Conservation (phyloP, 2,329 filamentous ascomycete species). For the Didymella glomerata region DNA sequence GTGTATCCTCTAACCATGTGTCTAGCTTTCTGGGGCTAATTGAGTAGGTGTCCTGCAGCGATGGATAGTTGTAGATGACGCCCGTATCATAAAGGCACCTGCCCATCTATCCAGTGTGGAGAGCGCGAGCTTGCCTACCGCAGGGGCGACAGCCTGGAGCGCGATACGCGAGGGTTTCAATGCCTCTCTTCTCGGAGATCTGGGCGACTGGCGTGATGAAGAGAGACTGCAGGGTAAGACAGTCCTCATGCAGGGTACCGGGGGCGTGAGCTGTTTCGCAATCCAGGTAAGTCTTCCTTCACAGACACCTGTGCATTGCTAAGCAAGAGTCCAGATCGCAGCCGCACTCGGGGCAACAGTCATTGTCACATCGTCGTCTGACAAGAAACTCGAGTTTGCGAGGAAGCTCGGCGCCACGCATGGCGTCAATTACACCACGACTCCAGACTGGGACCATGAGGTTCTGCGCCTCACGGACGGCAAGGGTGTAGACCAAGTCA, state of each 20-base stretch:
- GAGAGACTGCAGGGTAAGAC: slow-evolving; percentile 33
- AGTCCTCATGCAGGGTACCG: slow-evolving; percentile 70
- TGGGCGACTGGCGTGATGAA: slow-evolving; percentile 15
- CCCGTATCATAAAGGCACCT: slow-evolving; percentile 31
- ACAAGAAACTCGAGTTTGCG: slow-evolving; percentile 58
- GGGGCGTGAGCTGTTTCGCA: slow-evolving; percentile 52
- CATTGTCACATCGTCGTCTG: slow-evolving; percentile 64
- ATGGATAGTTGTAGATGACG: slow-evolving; percentile 33
- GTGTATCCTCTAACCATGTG: neutral
- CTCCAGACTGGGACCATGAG: slow-evolving; percentile 63
- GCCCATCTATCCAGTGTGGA: slow-evolving; percentile 40
- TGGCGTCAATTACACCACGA: slow-evolving; percentile 66
- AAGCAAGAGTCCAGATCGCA: slow-evolving; percentile 24
- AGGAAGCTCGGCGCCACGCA: slow-evolving; percentile 55
- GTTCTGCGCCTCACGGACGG: slow-evolving; percentile 57
- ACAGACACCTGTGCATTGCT: neutral
- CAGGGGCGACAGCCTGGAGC: slow-evolving; percentile 36
- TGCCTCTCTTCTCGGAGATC: slow-evolving; percentile 12
- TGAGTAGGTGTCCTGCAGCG: slow-evolving; percentile 21
- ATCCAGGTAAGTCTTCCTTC: slow-evolving; percentile 22
- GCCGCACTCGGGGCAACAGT: slow-evolving; percentile 58
- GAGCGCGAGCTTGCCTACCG: slow-evolving; percentile 32
- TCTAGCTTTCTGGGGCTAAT: neutral
- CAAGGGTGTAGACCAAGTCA: slow-evolving; percentile 56
- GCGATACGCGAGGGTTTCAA: slow-evolving; percentile 19